These are phyloP conservation scores for Rhizophagus prolifer DNA, from an alignment of 192 early-diverging fungal genomes.

Conservation along the genomic window DNA sequence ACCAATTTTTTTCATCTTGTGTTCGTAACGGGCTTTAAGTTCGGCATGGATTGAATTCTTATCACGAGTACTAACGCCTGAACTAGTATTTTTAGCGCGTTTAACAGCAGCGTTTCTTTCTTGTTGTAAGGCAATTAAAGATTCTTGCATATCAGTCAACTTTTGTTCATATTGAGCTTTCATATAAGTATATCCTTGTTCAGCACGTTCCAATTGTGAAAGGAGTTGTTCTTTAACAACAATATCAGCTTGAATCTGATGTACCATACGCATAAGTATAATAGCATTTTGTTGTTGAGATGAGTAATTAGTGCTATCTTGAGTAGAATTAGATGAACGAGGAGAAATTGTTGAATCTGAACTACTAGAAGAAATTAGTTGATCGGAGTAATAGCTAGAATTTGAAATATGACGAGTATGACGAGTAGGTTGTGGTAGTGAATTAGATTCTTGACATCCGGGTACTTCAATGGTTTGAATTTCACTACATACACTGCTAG, in stretches of 20 bases:
- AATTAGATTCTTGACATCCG: constrained; percentile 25
- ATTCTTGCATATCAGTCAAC: constrained; percentile 56
- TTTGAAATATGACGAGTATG: constrained; percentile 19
- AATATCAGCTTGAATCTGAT: constrained; percentile 61
- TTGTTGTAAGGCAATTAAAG: constrained; percentile 54
- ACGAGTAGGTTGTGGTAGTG: constrained; percentile 15
- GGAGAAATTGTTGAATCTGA: constrained; percentile 12
- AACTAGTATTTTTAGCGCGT: constrained; percentile 38
- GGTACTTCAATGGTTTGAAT: constrained; percentile 30
- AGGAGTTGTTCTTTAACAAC: constrained; percentile 62
- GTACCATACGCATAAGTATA: constrained; percentile 42
- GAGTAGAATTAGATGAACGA: constrained; percentile 9
- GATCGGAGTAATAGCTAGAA: constrained; percentile 24
- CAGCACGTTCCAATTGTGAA: constrained; percentile 51
- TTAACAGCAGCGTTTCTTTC: too few relatives aligned
- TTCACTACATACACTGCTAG: constrained; percentile 24
- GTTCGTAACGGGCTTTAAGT: constrained; percentile 49
- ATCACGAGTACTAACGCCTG: constrained; percentile 33
- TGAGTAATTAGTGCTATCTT: constrained; percentile 22
- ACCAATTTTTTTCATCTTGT: constrained; percentile 58
- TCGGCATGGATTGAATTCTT: constrained; percentile 39
- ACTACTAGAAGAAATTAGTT: too few relatives aligned
- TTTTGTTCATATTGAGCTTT: constrained; percentile 69
- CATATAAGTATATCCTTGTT: constrained; percentile 58
- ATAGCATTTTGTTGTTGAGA: constrained; percentile 28